Evolutionary conservation across 2,329 filamentous ascomycete genomes (phyloP).

Genomic region (Sarocladiaceae sp.): DNA sequence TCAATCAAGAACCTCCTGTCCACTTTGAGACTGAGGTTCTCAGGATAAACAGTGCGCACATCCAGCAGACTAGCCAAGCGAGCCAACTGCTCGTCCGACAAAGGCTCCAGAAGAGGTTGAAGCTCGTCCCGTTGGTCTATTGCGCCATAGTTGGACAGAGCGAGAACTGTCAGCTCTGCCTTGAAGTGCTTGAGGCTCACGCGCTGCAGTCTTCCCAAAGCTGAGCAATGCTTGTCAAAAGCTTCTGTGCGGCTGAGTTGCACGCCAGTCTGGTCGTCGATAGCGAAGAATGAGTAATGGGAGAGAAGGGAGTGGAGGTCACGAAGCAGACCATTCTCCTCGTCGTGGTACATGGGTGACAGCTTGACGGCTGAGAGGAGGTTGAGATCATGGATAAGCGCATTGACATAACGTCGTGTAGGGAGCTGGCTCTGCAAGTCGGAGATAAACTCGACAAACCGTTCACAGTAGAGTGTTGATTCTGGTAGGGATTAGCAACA

Average conservation of each 20-base stretch:
- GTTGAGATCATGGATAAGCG: constrained; percentile 79
- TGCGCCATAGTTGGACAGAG: constrained; percentile 85
- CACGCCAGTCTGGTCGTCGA: constrained; percentile 83
- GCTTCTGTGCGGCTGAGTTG: constrained; percentile 67
- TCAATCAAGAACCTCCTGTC: constrained; percentile 64
- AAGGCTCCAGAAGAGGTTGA: constrained; percentile 62
- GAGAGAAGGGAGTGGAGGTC: constrained; percentile 75
- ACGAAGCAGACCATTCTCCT: constrained; percentile 69
- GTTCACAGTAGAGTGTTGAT: constrained; percentile 76
- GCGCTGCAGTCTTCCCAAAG: constrained; percentile 73
- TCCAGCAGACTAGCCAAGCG: constrained; percentile 64
- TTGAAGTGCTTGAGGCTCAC: constrained; percentile 76
- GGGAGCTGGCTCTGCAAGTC: constrained; percentile 91
- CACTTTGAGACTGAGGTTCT: constrained; percentile 55
- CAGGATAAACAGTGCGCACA: constrained; percentile 78
- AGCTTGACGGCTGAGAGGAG: constrained; percentile 69
- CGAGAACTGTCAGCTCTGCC: constrained; percentile 83
- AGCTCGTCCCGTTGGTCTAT: constrained; percentile 78
- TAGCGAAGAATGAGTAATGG: constrained; percentile 82
- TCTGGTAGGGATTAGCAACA: constrained; percentile 45
- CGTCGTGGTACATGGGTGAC: constrained; percentile 70
- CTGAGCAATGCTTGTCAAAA: constrained; percentile 72
- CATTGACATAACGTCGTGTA: constrained; percentile 88
- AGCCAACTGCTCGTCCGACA: constrained; percentile 69
- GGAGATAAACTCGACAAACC: constrained; percentile 84